Conservation (phyloP, 2,329 filamentous ascomycete genomes). For the Xylariaceae sp. region DNA sequence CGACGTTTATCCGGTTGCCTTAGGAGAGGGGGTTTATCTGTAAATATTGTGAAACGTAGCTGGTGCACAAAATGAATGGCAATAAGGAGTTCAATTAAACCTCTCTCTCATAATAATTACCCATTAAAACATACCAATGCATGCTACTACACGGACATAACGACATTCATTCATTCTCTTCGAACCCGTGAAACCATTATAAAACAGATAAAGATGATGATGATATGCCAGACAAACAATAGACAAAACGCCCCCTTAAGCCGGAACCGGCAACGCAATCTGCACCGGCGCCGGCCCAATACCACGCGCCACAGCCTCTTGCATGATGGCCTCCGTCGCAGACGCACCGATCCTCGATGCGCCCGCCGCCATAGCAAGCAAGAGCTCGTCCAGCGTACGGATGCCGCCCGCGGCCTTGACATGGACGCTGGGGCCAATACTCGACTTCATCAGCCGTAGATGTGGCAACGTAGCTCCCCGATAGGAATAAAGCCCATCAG, state of each 20-base stretch:
- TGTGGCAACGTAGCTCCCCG: slow-evolving; percentile 47
- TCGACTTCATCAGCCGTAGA: slow-evolving; percentile 49
- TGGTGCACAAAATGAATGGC: too few species aligned
- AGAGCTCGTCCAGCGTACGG: slow-evolving; percentile 50
- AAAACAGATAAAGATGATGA: neutral
- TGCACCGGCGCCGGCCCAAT: slow-evolving; percentile 15
- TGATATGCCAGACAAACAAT: neutral
- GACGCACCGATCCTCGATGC: slow-evolving; percentile 53
- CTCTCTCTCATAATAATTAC: too few species aligned
- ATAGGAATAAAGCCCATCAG: slow-evolving; percentile 47
- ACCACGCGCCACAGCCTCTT: slow-evolving; percentile 45
- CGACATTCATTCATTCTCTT: too few species aligned
- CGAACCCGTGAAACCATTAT: too few species aligned
- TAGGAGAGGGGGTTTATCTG: neutral
- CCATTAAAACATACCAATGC: too few species aligned
- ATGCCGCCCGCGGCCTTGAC: slow-evolving; percentile 56
- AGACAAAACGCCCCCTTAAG: neutral
- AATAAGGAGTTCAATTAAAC: neutral
- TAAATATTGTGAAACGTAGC: too few species aligned
- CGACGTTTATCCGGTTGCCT: slow-evolving; percentile 28
- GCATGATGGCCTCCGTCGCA: slow-evolving; percentile 49
- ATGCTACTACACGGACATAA: too few species aligned
- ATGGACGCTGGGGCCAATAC: slow-evolving; percentile 40
- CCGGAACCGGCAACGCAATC: slow-evolving; percentile 1
- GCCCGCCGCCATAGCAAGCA: slow-evolving; percentile 49